Percentiles rank a stretch among this genome's conserved stretches.
Conservation (phyloP, 495 filamentous ascomycete species). For the Podospora australis region DNA sequence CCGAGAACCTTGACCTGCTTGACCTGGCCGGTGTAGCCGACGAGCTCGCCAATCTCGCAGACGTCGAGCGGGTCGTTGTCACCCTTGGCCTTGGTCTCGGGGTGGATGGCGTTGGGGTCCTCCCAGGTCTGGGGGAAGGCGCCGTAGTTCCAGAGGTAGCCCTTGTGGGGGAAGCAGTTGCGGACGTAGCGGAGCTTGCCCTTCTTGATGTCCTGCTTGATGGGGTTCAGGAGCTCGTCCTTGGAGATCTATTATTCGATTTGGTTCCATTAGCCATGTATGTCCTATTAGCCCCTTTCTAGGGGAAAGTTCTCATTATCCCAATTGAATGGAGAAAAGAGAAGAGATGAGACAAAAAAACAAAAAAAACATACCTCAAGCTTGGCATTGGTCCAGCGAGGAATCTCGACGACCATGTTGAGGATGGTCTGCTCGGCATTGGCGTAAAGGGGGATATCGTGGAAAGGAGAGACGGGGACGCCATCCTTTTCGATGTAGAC, state of each 20-base stretch:
- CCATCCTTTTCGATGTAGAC: slow-evolving; percentile 98
- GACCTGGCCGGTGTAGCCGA: slow-evolving; percentile 89
- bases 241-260: slow-evolving; percentile 70
- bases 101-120: slow-evolving; percentile 90
- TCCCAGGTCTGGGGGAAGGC: slow-evolving; percentile 99
- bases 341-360: no score
- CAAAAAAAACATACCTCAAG: slow-evolving; percentile 67
- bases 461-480: slow-evolving; percentile 86
- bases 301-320: no score
- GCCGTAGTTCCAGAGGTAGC: slow-evolving; percentile 99
- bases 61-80: slow-evolving; percentile 99
- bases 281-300: not conserved
- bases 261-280: not conserved
- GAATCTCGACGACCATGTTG: slow-evolving; percentile 99
- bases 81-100: slow-evolving; percentile 99
- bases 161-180: slow-evolving; percentile 99
- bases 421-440: slow-evolving; percentile 87
- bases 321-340: no score
- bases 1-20: slow-evolving; percentile 99
- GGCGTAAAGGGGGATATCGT: slow-evolving; percentile 97
- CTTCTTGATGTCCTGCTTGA: slow-evolving; percentile 89
- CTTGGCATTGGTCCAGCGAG: slow-evolving; percentile 99
- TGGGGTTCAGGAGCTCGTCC: slow-evolving; percentile 93
- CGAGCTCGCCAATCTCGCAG: slow-evolving; percentile 98
- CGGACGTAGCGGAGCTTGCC: slow-evolving; percentile 94